Evolutionary conservation across 108 stramenopile species (phyloP), one percentile per base, ranked within the genome.

Genomic region (Schizochytrium sp.): DNA sequence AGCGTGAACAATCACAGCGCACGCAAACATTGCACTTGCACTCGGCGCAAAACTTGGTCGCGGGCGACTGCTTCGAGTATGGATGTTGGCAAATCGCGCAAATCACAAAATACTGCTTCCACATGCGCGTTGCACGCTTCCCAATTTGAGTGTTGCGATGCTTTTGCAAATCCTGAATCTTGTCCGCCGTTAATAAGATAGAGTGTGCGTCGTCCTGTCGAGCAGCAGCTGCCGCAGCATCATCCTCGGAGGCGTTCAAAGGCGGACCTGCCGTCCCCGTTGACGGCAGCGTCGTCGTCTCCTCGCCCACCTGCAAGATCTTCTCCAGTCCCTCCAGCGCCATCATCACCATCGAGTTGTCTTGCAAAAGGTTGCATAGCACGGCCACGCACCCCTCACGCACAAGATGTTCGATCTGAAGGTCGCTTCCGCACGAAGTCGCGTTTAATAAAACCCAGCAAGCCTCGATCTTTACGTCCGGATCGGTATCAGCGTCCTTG

Each of bases 381-480:
- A 98, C 96, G 28, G 92, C 60, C 12, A 98, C 96, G 69, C 97
- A 97, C 16, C 98, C 98, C 89, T 96, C 95, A n/a, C 95, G 92
- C 5, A 98, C 96, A 76, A 98, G 90, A 55, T 94, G 92, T 91
- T 96, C 96, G 69, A 98, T 97, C 90, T 98, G 98, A 5, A 93
- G 89, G 88, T 98, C 97, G 63, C 94, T 95, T 23, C 98, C 98
- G 89, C 98, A 98, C 88, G 96, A 97, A 4, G 98, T 97, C 23
- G 98, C 98, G 92, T 98, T 98, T 72, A 98, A 92, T 5, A 98
- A 96, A 23, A 97, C 98, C 98, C 98, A 98, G 92, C 97, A 97
- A n/a, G 97, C 98, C 93, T 98, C 98, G 71, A 94, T 97, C 34
- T 96, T 92, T 5, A 98, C 97, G 89, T 97, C 97, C 5, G 89